These are phyloP conservation scores for Moniliophthora roreri DNA, from an alignment of 1,284 basidiomycete genomes.

Conservation along the genomic window DNA sequence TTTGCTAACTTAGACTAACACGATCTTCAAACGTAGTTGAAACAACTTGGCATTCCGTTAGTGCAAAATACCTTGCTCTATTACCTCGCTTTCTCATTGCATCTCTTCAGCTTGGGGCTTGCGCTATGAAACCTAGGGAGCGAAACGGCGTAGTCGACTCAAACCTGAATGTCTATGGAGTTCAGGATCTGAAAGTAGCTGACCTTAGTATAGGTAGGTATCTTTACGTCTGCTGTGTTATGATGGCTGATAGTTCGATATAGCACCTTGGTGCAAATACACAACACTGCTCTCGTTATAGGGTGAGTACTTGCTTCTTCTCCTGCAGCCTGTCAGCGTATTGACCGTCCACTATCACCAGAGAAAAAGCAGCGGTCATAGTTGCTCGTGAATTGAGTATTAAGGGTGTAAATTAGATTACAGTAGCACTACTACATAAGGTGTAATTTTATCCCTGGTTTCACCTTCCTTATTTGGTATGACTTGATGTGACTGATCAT, in stretches of 20 bases:
- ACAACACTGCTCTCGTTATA: slow-evolving; percentile 14
- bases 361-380: slow-evolving; percentile 19
- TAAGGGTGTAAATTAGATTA: background rate
- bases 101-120: slow-evolving; percentile 54
- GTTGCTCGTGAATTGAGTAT: slow-evolving; percentile 19
- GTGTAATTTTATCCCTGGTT: too few relatives aligned
- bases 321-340: background rate
- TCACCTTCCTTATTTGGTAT: too few relatives aligned
- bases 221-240: background rate
- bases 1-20: too few relatives aligned
- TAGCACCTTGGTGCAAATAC: slow-evolving; percentile 26
- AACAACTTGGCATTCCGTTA: slow-evolving; percentile 58
- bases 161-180: slow-evolving; percentile 63
- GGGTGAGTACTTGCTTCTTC: background rate
- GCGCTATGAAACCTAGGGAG: slow-evolving; percentile 64
- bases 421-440: too few relatives aligned
- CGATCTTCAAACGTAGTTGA: slow-evolving; percentile 29
- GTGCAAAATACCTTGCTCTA: slow-evolving; percentile 15
- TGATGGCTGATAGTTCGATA: background rate
- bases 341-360: background rate
- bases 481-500: too few relatives aligned
- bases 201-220: slow-evolving; percentile 19
- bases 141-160: slow-evolving; percentile 62
- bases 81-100: background rate
- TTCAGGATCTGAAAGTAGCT: slow-evolving; percentile 57